These are phyloP conservation scores for Ceratopteris richardii DNA, from an alignment of 75 land plant genomes.

Conservation along the genomic window DNA sequence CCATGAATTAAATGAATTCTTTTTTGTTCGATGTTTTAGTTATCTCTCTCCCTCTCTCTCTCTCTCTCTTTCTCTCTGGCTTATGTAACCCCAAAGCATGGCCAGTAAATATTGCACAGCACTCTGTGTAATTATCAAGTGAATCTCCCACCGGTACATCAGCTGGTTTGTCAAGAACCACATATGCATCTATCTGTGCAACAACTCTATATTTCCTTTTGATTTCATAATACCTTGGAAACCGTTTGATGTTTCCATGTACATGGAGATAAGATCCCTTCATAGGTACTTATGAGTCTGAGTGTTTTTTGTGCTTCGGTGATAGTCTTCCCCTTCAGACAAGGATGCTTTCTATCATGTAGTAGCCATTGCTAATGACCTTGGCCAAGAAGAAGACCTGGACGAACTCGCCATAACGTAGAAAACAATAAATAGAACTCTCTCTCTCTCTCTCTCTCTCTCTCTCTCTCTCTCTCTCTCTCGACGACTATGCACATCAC, in stretches of 20 bases:
- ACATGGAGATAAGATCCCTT: constrained; percentile 76
- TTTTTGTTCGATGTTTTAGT: too few species aligned
- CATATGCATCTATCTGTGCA: constrained; percentile 71
- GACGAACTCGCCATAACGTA: too few species aligned
- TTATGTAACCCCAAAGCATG: constrained; percentile 64
- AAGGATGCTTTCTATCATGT: constrained; percentile 44
- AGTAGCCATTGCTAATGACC: too few species aligned
- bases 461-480: too few species aligned
- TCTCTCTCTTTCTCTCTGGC: too few species aligned
- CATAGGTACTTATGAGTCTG: constrained; percentile 45
- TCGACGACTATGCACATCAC: too few species aligned
- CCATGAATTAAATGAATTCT: too few species aligned
- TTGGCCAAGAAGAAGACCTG: too few species aligned
- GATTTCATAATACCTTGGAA: constrained; percentile 94
- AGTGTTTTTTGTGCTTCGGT: constrained; percentile 86
- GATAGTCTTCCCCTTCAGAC: constrained; percentile 83
- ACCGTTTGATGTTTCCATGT: constrained; percentile 92
- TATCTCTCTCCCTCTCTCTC: too few species aligned
- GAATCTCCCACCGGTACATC: constrained; percentile 94
- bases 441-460: too few species aligned
- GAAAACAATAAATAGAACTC: too few species aligned
- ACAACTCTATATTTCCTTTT: constrained; percentile 91
- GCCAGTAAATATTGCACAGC: constrained; percentile 76
- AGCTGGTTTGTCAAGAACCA: constrained; percentile 95
- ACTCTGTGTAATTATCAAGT: constrained; percentile 81